Percentiles rank a stretch among this genome's conserved stretches.
These are phyloP conservation scores for Aspergillus homomorphus DNA, from an alignment of 495 filamentous ascomycete species.

Conservation along the genomic window DNA sequence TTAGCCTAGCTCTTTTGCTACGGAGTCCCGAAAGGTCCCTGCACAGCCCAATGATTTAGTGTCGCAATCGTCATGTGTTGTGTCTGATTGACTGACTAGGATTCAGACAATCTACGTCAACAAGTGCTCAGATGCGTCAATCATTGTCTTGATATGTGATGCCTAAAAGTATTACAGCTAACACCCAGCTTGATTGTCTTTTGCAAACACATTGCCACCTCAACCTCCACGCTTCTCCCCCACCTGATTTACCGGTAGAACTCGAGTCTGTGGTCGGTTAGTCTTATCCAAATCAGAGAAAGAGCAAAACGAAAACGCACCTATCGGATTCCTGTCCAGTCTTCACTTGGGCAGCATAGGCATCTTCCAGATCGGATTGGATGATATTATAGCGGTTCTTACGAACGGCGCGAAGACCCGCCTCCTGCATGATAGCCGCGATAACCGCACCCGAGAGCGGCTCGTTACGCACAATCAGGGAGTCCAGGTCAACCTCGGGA, in stretches of 20 bases:
- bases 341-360: slow-evolving; percentile 94
- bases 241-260: slow-evolving; percentile 51
- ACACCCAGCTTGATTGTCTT: slow-evolving; percentile 29
- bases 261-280: slow-evolving; percentile 43
- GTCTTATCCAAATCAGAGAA: slow-evolving; percentile 10
- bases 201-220: slow-evolving; percentile 19
- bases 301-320: slow-evolving; percentile 28
- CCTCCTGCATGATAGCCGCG: slow-evolving; percentile 99
- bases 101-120: slow-evolving; percentile 4
- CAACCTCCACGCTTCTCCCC: slow-evolving; percentile 2
- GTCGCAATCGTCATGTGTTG: neutral
- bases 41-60: neutral
- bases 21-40: slow-evolving; percentile 5
- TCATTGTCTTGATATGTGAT: slow-evolving; percentile 28
- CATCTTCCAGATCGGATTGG: slow-evolving; percentile 91
- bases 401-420: slow-evolving; percentile 87
- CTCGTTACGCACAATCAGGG: slow-evolving; percentile 92
- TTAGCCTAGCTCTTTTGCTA: neutral
- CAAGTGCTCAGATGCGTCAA: slow-evolving; percentile 7
- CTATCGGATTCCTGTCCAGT: slow-evolving; percentile 68
- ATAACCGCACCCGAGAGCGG: slow-evolving; percentile 93
- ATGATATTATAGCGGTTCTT: slow-evolving; percentile 99
- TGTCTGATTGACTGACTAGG: neutral
- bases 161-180: slow-evolving; percentile 36
- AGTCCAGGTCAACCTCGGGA: slow-evolving; percentile 94